These are phyloP conservation scores for Astragalus glycyphyllos DNA, from an alignment of 306 rosid genomes.

Conservation along the genomic window DNA sequence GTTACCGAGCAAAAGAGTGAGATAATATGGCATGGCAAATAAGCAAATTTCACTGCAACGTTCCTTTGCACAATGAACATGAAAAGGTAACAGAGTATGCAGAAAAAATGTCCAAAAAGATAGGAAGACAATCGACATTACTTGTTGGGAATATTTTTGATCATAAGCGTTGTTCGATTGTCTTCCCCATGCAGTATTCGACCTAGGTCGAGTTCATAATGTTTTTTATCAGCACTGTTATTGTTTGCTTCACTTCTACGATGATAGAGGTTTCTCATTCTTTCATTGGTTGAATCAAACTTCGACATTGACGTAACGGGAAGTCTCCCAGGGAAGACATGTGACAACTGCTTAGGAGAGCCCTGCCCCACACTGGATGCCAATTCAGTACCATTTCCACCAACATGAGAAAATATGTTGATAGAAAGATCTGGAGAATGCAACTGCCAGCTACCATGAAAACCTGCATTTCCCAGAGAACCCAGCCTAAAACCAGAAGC, in stretches of 20 bases:
- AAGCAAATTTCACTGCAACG: conserved; percentile 16
- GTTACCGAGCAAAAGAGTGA: conserved; percentile 31
- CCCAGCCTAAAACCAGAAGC: conserved; percentile 68
- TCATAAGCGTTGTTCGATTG: conserved; percentile 82
- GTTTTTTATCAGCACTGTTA: conserved; percentile 72
- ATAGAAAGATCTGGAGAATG: conserved; percentile 62
- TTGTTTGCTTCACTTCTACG: conserved; percentile 74
- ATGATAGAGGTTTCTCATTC: conserved; percentile 71
- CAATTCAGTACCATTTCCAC: conserved; percentile 67
- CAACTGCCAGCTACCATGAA: conserved; percentile 70
- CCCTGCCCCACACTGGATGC: conserved; percentile 56
- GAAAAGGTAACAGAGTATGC: conserved; percentile 31
- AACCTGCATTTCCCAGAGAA: conserved; percentile 72
- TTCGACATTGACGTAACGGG: conserved; percentile 65
- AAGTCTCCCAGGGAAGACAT: conserved; percentile 73
- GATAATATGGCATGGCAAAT: conserved; percentile 29
- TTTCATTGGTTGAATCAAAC: conserved; percentile 73
- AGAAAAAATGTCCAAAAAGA: conserved; percentile 26
- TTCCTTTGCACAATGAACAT: conserved; percentile 19
- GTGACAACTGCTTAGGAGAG: conserved; percentile 66
- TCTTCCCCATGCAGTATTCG: conserved; percentile 74
- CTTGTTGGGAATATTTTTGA: conserved; percentile 91
- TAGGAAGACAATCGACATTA: conserved; percentile 48
- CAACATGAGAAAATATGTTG: conserved; percentile 68
- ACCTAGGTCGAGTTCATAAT: conserved; percentile 74